Evolutionary conservation across 257 asterid species (phyloP).

Genomic region (Solanum chiquidenum): DNA sequence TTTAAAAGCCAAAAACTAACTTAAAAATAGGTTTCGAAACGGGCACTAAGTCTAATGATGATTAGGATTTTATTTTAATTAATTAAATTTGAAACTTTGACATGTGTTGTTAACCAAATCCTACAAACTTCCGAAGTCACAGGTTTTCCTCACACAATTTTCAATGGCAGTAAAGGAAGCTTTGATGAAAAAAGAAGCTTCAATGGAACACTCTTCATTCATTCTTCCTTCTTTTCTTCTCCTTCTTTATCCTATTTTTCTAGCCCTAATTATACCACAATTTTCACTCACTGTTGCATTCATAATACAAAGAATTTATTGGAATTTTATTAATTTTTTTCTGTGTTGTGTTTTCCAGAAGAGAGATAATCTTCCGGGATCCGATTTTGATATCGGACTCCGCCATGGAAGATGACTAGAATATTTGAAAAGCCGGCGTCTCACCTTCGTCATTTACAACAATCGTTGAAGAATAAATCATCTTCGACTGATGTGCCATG

Average conservation of each 20-base stretch:
- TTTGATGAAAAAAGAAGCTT: not conserved
- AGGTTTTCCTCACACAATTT: slow-evolving; percentile 24
- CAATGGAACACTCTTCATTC: not conserved
- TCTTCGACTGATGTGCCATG: slow-evolving; percentile 37
- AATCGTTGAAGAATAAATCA: slow-evolving; percentile 22
- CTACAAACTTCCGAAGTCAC: slow-evolving; percentile 8
- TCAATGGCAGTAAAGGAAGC: slow-evolving; percentile 26
- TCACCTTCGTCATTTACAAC: slow-evolving; percentile 72
- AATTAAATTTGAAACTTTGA: not conserved
- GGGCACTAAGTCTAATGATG: not conserved
- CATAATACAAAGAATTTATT: not conserved
- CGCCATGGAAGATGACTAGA: slow-evolving; percentile 97
- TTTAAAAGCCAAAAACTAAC: too few species aligned
- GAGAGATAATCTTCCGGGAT: slow-evolving; percentile 19
- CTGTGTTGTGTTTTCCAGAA: not conserved
- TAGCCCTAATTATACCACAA: not conserved
- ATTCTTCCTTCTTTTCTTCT: not conserved
- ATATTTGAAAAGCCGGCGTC: slow-evolving; percentile 68
- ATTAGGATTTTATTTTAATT: not conserved
- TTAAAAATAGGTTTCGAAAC: too few species aligned
- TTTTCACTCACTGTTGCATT: not conserved
- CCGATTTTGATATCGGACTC: slow-evolving; percentile 46
- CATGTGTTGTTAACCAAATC: not conserved
- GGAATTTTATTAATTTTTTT: not conserved
- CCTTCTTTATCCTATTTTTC: not conserved